Percentiles rank a stretch among this genome's conserved stretches.
Evolutionary conservation across 2,329 filamentous ascomycete species (phyloP).

Genomic region (Dactylellina sp.): DNA sequence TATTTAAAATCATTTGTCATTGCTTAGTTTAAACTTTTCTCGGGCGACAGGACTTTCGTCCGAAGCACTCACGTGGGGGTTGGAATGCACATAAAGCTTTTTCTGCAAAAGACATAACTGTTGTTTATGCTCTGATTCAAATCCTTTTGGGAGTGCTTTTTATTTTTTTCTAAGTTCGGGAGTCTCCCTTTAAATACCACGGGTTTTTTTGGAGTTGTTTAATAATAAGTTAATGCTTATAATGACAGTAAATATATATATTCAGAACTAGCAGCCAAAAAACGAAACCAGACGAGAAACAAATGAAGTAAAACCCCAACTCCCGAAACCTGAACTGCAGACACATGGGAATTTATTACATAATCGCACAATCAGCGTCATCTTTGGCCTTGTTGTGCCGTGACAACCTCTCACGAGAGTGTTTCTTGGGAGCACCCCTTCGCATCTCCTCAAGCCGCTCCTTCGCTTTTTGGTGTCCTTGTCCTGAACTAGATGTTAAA

Average conservation of each 20-base stretch:
- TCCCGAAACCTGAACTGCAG: neutral
- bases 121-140: too few species aligned
- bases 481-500: slow-evolving; percentile 70
- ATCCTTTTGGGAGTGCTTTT: too few species aligned
- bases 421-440: slow-evolving; percentile 78
- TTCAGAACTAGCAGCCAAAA: neutral
- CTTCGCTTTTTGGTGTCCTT: slow-evolving; percentile 92
- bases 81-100: neutral
- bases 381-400: slow-evolving; percentile 85
- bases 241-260: neutral
- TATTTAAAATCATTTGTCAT: slow-evolving; percentile 53
- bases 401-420: slow-evolving; percentile 79
- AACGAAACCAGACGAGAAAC: neutral
- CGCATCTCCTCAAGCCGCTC: slow-evolving; percentile 94
- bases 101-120: too few species aligned
- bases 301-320: neutral
- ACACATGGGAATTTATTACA: slow-evolving; percentile 69
- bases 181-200: too few species aligned
- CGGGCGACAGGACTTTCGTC: slow-evolving; percentile 36
- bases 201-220: too few species aligned
- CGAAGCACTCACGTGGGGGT: neutral
- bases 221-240: neutral
- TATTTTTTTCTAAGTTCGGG: too few species aligned
- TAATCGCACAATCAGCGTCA: slow-evolving; percentile 86
- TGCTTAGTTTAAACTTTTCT: slow-evolving; percentile 41